Evolutionary conservation across 306 rosid genomes (phyloP).

Genomic region (Abrus precatorius): DNA sequence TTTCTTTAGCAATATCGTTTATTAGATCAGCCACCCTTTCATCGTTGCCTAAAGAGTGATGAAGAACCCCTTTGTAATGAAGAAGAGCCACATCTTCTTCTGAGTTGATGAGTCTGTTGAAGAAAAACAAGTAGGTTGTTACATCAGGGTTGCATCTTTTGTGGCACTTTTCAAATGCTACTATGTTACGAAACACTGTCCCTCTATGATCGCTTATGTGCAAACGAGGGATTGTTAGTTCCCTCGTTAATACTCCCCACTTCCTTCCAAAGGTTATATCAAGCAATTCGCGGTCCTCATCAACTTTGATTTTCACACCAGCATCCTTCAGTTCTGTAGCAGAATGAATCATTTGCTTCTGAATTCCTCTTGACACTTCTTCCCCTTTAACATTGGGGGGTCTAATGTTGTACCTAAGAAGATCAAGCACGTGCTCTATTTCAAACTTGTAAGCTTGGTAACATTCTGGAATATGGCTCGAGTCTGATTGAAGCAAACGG

Average conservation of each 20-base stretch:
- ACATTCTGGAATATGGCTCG: not conserved
- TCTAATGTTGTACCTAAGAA: conserved; percentile 43
- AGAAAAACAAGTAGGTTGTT: conserved; percentile 61
- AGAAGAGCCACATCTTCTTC: conserved; percentile 51
- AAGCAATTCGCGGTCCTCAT: not conserved
- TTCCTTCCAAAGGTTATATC: conserved; percentile 44
- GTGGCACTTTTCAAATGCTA: conserved; percentile 64
- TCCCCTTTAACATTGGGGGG: conserved; percentile 14
- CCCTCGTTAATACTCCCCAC: not conserved
- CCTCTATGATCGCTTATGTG: conserved; percentile 56
- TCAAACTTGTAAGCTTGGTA: not conserved
- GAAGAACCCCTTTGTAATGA: conserved; percentile 51
- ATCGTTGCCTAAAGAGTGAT: conserved; percentile 55
- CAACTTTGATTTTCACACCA: conserved; percentile 52
- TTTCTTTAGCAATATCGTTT: conserved; percentile 54
- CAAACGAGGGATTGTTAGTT: conserved; percentile 50
- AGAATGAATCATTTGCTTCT: conserved; percentile 44
- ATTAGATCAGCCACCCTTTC: conserved; percentile 49
- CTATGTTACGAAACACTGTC: conserved; percentile 57
- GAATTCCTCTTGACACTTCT: not conserved
- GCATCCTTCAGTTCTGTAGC: conserved; percentile 47
- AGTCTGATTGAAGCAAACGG: conserved; percentile 44
- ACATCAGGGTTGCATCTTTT: conserved; percentile 50
- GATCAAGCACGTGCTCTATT: conserved; percentile 54
- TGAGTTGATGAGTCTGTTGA: conserved; percentile 58